A percentile compares a stretch with the other conserved stretches of the same genome.
These are phyloP conservation scores for Colletotrichum tropicale DNA, from an alignment of 2,329 filamentous ascomycete species.

Conservation along the genomic window DNA sequence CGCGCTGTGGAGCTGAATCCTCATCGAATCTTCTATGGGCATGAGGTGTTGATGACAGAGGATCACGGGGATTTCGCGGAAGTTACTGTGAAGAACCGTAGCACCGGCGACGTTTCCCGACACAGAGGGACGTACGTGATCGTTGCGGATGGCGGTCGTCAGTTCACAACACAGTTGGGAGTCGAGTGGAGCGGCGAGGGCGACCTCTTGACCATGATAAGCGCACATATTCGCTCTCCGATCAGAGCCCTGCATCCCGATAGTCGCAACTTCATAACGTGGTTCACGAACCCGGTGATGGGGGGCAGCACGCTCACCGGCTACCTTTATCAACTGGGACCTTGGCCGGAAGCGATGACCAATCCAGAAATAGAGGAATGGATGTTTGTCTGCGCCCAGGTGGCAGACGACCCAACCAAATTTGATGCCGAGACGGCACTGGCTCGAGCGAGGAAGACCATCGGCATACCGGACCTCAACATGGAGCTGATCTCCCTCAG, in stretches of 20 bases:
- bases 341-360: not conserved
- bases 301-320: not conserved
- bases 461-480: not conserved
- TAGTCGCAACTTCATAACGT: not conserved
- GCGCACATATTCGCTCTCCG: not conserved
- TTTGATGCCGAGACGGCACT: not conserved
- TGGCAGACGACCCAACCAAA: not conserved
- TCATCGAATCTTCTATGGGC: not conserved
- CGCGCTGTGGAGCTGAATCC: not conserved
- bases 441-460: not conserved
- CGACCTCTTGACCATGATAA: not conserved
- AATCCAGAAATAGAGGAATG: not conserved
- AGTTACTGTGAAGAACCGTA: not conserved
- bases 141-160: not conserved
- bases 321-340: not conserved
- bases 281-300: not conserved
- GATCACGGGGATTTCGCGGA: not conserved
- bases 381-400: not conserved
- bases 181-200: not conserved
- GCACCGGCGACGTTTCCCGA: not conserved
- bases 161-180: not conserved
- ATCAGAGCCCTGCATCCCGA: not conserved
- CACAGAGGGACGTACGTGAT: not conserved
- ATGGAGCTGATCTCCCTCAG: not conserved
- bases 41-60: not conserved